Evolutionary conservation across 805 yeast species (phyloP).

Genomic region (Teunomyces funiuensis): DNA sequence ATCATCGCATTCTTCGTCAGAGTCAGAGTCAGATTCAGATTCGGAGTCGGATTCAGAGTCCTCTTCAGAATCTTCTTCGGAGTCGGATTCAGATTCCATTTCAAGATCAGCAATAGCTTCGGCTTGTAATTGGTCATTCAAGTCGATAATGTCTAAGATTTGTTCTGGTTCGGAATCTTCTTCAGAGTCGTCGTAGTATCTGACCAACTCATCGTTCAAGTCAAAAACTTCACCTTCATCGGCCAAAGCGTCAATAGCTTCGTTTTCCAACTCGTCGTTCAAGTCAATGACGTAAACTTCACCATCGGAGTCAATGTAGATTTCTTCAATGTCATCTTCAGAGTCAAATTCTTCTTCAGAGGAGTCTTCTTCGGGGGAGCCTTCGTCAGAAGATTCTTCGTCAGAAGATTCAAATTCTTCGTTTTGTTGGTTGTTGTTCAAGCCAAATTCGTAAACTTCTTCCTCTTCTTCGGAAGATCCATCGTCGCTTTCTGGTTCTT

Average conservation of each 20-base stretch:
- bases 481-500: constrained; percentile 42
- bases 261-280: constrained; percentile 38
- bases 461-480: constrained; percentile 24
- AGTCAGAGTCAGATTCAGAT: constrained; percentile 13
- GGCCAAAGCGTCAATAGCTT: constrained; percentile 22
- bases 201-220: constrained; percentile 5
- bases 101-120: constrained; percentile 35
- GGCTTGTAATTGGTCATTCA: constrained; percentile 40
- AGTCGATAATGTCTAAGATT: constrained; percentile 33
- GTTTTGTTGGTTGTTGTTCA: constrained; percentile 19
- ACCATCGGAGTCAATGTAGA: constrained; percentile 17
- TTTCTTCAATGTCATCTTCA: constrained; percentile 18
- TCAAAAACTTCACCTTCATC: constrained; percentile 15
- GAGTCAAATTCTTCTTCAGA: constrained; percentile 12
- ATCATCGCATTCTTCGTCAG: constrained; percentile 5
- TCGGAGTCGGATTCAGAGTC: constrained; percentile 10
- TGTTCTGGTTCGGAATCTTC: constrained; percentile 29
- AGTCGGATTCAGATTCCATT: constrained; percentile 18
- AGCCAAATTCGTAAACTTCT: constrained; percentile 32
- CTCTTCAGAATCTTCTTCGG: too few species aligned
- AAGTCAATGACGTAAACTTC: constrained; percentile 21
- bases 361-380: constrained; percentile 15
- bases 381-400: constrained; percentile 16
- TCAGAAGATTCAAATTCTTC: constrained; percentile 9
- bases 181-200: constrained; percentile 9